A percentile compares a stretch with the other conserved stretches of the same genome.
Conservation (phyloP, 2,329 filamentous ascomycete genomes). For the Verticillium klebahnii region DNA sequence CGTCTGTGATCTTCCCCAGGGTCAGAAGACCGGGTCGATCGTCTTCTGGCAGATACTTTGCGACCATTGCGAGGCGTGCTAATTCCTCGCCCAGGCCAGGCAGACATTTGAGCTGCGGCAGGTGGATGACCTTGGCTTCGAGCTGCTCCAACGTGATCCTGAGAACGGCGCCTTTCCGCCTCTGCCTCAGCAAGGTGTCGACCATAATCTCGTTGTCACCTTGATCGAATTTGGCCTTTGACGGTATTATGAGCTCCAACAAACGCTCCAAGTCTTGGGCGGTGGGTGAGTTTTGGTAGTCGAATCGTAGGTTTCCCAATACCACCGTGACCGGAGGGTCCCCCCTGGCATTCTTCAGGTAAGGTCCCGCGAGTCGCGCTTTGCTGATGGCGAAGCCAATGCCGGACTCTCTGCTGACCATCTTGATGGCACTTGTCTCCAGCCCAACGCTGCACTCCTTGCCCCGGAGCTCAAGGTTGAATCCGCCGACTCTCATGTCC, state of each 20-base stretch:
- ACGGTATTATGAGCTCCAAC: conserved; percentile 83
- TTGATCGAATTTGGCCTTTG: conserved; percentile 80
- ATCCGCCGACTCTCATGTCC: conserved; percentile 71
- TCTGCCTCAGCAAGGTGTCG: conserved; percentile 81
- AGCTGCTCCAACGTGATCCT: conserved; percentile 63
- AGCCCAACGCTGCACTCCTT: conserved; percentile 70
- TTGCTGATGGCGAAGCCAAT: conserved; percentile 71
- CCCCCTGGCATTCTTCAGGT: conserved; percentile 45
- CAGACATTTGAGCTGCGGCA: conserved; percentile 63
- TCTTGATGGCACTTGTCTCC: conserved; percentile 76
- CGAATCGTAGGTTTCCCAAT: conserved; percentile 62
- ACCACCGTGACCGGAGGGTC: conserved; percentile 60
- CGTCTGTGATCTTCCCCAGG: conserved; percentile 60
- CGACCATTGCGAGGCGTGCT: conserved; percentile 75
- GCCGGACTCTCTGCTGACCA: conserved; percentile 69
- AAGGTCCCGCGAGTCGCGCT: conserved; percentile 70
- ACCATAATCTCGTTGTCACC: conserved; percentile 91
- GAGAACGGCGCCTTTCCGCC: conserved; percentile 79
- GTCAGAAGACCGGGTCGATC: conserved; percentile 85
- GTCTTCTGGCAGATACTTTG: conserved; percentile 94
- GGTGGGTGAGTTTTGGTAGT: conserved; percentile 69
- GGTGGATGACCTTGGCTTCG: conserved; percentile 56
- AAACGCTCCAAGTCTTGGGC: conserved; percentile 78
- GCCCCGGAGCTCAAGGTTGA: conserved; percentile 72
- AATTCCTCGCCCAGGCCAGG: conserved; percentile 73